These are phyloP conservation scores for Tylopilus cervinicoccineus DNA, from an alignment of 768 basidiomycete species.

Conservation along the genomic window DNA sequence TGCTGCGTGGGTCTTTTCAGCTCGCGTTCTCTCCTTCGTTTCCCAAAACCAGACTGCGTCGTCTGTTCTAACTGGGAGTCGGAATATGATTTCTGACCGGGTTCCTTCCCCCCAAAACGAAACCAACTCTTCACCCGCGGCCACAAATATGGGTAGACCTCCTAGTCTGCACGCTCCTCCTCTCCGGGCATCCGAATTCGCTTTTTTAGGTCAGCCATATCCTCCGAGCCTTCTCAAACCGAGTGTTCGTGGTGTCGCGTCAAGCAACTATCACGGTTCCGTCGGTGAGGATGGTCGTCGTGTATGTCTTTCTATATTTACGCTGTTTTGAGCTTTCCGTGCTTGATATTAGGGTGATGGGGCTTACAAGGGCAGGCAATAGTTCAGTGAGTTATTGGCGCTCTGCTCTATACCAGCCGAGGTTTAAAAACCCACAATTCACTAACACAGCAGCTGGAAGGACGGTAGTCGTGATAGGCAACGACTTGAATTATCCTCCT, in stretches of 20 bases:
- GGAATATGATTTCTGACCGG: neutral
- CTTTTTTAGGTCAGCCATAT: neutral
- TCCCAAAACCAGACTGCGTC: neutral
- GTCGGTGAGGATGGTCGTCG: conserved; percentile 8
- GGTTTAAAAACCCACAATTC: conserved; percentile 6
- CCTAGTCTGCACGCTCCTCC: neutral
- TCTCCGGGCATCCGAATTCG: neutral
- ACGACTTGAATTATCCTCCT: conserved; percentile 5
- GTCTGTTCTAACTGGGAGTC: neutral
- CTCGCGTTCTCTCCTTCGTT: neutral
- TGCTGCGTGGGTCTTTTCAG: neutral
- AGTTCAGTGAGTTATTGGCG: conserved; percentile 14
- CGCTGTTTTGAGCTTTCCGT: neutral
- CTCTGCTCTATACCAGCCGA: neutral
- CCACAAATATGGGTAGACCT: neutral
- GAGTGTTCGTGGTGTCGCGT: neutral
- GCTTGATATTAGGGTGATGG: conserved; percentile 12
- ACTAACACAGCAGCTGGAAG: conserved; percentile 7
- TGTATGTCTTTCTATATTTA: conserved; percentile 6
- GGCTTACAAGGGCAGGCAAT: conserved; percentile 14
- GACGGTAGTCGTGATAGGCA: neutral
- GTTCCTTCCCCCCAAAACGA: neutral
- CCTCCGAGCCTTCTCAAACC: neutral
- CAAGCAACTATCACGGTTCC: neutral
- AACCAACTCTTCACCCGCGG: neutral